A percentile compares a stretch with the other conserved stretches of the same genome.
Conservation (phyloP, 23 red algal genomes). For the Gracilaria domingensis region DNA sequence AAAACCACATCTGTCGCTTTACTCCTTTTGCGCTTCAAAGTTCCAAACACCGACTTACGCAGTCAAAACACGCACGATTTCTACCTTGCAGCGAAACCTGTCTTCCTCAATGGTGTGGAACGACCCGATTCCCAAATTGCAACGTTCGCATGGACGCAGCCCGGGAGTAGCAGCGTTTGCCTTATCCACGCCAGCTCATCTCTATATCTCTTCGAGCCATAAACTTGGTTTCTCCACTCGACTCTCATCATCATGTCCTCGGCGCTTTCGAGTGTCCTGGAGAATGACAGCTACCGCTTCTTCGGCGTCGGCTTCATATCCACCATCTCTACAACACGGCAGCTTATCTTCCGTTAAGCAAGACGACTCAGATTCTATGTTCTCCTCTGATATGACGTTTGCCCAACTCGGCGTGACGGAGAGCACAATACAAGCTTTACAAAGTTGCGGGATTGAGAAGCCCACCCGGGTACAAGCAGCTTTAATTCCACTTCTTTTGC, state of each 20-base stretch:
- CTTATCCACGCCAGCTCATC: background rate
- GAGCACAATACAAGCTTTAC: background rate
- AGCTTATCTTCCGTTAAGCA: background rate
- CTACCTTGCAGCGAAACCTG: background rate
- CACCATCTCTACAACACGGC: background rate
- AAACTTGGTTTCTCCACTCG: background rate
- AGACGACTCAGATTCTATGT: slow-evolving; percentile 32
- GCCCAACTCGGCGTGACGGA: slow-evolving; percentile 44
- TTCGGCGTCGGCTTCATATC: background rate
- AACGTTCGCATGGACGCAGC: background rate
- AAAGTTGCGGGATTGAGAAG: slow-evolving; percentile 19
- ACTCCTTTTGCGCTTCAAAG: background rate
- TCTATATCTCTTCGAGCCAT: background rate
- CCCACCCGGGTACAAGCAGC: slow-evolving; percentile 68
- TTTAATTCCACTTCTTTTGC: slow-evolving; percentile 58
- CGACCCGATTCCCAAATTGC: background rate
- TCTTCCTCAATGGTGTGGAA: background rate
- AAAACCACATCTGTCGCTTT: background rate
- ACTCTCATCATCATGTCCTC: background rate
- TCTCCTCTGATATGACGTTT: slow-evolving; percentile 51
- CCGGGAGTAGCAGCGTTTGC: background rate
- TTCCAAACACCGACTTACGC: background rate
- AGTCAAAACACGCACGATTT: background rate
- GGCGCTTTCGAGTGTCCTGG: background rate
- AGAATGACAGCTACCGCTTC: slow-evolving; percentile 4